These are phyloP conservation scores for Diaporthe nobilis DNA, from an alignment of 2,329 filamentous ascomycete genomes.

Conservation along the genomic window DNA sequence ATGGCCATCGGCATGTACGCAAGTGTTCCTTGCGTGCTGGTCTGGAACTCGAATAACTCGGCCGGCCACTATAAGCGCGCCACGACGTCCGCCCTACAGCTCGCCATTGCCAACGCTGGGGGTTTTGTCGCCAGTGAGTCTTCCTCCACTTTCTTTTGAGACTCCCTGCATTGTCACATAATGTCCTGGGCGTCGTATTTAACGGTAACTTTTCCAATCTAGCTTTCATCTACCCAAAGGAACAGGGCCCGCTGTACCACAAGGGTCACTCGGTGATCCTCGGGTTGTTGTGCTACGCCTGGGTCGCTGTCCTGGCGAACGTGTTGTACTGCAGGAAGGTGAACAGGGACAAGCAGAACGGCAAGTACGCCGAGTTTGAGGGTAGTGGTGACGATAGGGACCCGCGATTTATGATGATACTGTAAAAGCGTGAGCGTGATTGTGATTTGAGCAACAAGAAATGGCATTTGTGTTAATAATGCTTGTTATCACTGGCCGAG, in stretches of 20 bases:
- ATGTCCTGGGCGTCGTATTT: background rate
- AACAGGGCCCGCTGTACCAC: slow-evolving; percentile 70
- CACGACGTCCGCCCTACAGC: slow-evolving; percentile 74
- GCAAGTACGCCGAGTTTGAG: slow-evolving; percentile 70
- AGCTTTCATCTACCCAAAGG: slow-evolving; percentile 73
- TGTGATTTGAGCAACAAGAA: background rate
- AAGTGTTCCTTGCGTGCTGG: slow-evolving; percentile 73
- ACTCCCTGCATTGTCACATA: background rate
- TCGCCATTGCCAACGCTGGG: slow-evolving; percentile 76
- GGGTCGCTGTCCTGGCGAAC: slow-evolving; percentile 73
- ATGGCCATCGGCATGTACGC: slow-evolving; percentile 77
- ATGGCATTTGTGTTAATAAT: background rate
- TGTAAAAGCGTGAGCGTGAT: slow-evolving; percentile 53
- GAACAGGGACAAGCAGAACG: slow-evolving; percentile 72
- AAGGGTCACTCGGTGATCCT: slow-evolving; percentile 74
- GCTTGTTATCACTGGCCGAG: too few relatives aligned
- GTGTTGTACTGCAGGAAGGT: slow-evolving; percentile 74
- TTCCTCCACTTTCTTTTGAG: background rate
- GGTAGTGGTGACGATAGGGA: slow-evolving; percentile 75
- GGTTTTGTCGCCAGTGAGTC: slow-evolving; percentile 73
- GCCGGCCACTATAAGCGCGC: slow-evolving; percentile 80
- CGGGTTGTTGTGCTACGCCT: slow-evolving; percentile 71
- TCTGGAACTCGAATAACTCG: slow-evolving; percentile 78
- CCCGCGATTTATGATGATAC: slow-evolving; percentile 71
- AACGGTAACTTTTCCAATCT: background rate